Evolutionary conservation across 305 asterid genomes (phyloP).

Genomic region (Fraxinus sp.): DNA sequence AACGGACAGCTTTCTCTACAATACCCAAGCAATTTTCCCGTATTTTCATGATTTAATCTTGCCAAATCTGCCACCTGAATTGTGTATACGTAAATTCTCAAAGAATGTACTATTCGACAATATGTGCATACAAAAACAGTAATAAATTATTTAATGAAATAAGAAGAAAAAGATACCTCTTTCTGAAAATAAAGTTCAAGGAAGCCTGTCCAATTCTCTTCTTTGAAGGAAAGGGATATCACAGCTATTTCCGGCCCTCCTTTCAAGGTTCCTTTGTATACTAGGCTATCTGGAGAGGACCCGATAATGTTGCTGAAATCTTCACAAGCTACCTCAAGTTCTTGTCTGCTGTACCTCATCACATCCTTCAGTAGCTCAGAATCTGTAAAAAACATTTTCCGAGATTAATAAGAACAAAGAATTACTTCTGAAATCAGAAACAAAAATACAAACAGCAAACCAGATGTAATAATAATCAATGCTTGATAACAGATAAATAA

Average conservation of each 20-base stretch:
- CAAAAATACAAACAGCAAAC: background rate
- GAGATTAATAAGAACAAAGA: background rate
- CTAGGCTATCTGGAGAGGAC: slow-evolving; percentile 76
- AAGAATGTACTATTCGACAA: slow-evolving; percentile 14
- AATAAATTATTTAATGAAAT: background rate
- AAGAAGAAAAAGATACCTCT: slow-evolving; percentile 47
- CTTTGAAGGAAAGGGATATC: slow-evolving; percentile 75
- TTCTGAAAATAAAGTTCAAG: slow-evolving; percentile 90
- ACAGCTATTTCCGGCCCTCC: slow-evolving; percentile 93
- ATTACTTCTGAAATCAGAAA: background rate
- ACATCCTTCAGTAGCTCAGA: slow-evolving; percentile 68
- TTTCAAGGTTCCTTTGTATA: slow-evolving; percentile 82
- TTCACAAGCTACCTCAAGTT: slow-evolving; percentile 96
- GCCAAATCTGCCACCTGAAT: slow-evolving; percentile 88
- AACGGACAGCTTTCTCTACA: slow-evolving; percentile 83
- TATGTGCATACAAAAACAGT: background rate
- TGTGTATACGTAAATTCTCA: background rate
- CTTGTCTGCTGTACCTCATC: slow-evolving; percentile 69
- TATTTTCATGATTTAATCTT: slow-evolving; percentile 65
- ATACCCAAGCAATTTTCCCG: slow-evolving; percentile 80
- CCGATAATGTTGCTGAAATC: slow-evolving; percentile 98
- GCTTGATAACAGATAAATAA: background rate
- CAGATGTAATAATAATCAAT: background rate
- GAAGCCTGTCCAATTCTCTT: slow-evolving; percentile 87
- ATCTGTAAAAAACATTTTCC: slow-evolving; percentile 44